Percentiles rank a stretch among this genome's conserved stretches.
Evolutionary conservation across 768 basidiomycete species (phyloP).

Genomic region (Phanerodontia chrysosporium): DNA sequence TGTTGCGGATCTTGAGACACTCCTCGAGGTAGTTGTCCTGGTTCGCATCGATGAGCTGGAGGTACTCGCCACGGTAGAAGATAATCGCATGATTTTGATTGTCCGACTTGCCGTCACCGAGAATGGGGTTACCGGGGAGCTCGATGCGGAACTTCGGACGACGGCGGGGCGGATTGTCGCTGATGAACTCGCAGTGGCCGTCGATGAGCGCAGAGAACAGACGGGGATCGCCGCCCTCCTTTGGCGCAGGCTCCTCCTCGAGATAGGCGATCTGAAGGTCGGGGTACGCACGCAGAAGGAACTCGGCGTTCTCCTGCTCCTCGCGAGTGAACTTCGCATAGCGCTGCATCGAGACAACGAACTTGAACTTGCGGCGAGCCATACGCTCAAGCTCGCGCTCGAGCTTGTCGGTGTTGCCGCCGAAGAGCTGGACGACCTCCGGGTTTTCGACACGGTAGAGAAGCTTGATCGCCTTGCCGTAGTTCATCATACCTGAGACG

Average conservation of each 20-base stretch:
- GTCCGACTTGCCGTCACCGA: conserved; percentile 98
- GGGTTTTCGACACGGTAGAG: conserved; percentile 99
- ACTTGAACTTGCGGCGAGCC: conserved; percentile 98
- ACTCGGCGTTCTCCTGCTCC: conserved; percentile 98
- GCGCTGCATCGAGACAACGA: conserved; percentile 98
- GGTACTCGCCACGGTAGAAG: conserved; percentile 98
- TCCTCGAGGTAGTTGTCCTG: conserved; percentile 99
- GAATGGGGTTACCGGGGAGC: conserved; percentile 96
- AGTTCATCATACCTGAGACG: conserved; percentile 99
- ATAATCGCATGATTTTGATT: conserved; percentile 99
- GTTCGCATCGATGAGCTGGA: conserved; percentile 99
- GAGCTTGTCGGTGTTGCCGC: conserved; percentile 95
- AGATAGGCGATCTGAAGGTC: conserved; percentile 98
- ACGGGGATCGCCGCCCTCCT: conserved; percentile 92
- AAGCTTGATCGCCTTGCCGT: conserved; percentile 98
- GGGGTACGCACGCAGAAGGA: conserved; percentile 94
- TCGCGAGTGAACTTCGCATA: conserved; percentile 99
- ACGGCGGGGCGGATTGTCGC: conserved; percentile 75
- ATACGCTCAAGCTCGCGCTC: conserved; percentile 96
- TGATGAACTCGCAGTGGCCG: conserved; percentile 93
- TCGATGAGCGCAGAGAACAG: conserved; percentile 97
- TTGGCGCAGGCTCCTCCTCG: conserved; percentile 90
- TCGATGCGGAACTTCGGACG: conserved; percentile 98
- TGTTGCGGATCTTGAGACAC: conserved; percentile 97
- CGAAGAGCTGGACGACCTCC: conserved; percentile 95